A percentile compares a stretch with the other conserved stretches of the same genome.
Evolutionary conservation across 805 yeast genomes (phyloP).

Genomic region (Metschnikowia santaceciliae): DNA sequence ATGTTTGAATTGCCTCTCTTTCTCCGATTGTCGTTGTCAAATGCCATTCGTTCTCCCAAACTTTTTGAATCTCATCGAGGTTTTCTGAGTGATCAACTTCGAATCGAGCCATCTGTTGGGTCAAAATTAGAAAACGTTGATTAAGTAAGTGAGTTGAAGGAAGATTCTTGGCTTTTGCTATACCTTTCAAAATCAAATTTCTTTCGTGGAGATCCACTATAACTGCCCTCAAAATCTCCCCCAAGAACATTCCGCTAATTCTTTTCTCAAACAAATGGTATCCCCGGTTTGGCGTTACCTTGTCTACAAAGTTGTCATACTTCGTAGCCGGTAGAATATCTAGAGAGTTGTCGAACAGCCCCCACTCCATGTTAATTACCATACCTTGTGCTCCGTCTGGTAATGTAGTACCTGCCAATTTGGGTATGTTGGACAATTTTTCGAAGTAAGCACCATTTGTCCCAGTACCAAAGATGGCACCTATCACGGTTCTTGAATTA

Average conservation of each 20-base stretch:
- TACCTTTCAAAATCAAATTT: conserved; percentile 57
- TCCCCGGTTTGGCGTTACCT: conserved; percentile 74
- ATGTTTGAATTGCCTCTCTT: conserved; percentile 63
- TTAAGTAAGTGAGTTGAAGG: conserved; percentile 59
- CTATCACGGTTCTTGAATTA: conserved; percentile 74
- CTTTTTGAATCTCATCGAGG: conserved; percentile 64
- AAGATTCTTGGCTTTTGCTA: conserved; percentile 36
- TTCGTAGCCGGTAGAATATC: conserved; percentile 71
- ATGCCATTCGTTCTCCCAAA: conserved; percentile 62
- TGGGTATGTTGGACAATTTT: conserved; percentile 64
- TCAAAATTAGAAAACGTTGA: conserved; percentile 73
- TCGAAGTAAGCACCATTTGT: conserved; percentile 95
- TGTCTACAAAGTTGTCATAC: conserved; percentile 71
- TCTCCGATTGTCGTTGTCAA: conserved; percentile 68
- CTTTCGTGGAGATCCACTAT: conserved; percentile 62
- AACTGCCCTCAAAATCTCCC: conserved; percentile 78
- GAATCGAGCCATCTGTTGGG: conserved; percentile 81
- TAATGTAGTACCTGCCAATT: conserved; percentile 44
- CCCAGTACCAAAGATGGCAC: conserved; percentile 95
- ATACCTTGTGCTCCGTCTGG: conserved; percentile 47
- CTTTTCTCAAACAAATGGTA: conserved; percentile 91
- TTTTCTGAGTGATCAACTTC: conserved; percentile 81
- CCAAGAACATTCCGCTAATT: conserved; percentile 87
- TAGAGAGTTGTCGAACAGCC: conserved; percentile 87
- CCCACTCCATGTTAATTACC: conserved; percentile 98